Conservation (phyloP, 495 filamentous ascomycete species). For the Hyaloscypha finlandica region DNA sequence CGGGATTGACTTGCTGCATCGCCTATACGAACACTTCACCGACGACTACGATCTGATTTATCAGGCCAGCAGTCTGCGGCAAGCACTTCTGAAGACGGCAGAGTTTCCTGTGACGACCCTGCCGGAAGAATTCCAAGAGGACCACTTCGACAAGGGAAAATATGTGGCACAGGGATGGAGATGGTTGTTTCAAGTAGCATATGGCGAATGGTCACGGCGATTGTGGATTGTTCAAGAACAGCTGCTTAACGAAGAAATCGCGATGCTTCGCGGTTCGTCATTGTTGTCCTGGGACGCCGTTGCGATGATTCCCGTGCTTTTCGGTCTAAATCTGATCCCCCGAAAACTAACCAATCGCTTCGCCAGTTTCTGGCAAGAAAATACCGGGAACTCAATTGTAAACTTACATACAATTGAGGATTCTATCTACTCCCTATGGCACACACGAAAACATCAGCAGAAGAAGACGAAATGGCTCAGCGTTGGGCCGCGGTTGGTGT, state of each 20-base stretch:
- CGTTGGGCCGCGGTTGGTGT: background rate
- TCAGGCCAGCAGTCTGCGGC: background rate
- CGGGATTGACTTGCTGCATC: background rate
- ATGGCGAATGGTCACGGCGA: conserved; percentile 3
- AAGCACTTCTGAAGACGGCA: no score
- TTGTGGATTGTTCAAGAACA: conserved; percentile 18
- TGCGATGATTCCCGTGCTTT: background rate
- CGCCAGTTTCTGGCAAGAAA: background rate
- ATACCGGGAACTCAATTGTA: background rate
- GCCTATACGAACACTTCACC: background rate
- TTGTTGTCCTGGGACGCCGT: conserved; percentile 4
- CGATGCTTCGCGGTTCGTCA: conserved; percentile 8
- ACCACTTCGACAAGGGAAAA: background rate
- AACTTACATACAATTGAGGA: background rate
- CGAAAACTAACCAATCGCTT: background rate
- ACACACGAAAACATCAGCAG: background rate
- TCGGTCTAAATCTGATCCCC: background rate
- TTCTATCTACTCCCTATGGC: background rate
- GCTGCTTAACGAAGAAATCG: background rate
- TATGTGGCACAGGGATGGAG: conserved; percentile 7
- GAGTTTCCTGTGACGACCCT: background rate
- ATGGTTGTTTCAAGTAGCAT: background rate
- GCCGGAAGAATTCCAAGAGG: background rate
- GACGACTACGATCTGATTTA: background rate
- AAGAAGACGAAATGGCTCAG: background rate